Conservation (phyloP, 2,329 filamentous ascomycete species). For the Byssothecium circinans region DNA sequence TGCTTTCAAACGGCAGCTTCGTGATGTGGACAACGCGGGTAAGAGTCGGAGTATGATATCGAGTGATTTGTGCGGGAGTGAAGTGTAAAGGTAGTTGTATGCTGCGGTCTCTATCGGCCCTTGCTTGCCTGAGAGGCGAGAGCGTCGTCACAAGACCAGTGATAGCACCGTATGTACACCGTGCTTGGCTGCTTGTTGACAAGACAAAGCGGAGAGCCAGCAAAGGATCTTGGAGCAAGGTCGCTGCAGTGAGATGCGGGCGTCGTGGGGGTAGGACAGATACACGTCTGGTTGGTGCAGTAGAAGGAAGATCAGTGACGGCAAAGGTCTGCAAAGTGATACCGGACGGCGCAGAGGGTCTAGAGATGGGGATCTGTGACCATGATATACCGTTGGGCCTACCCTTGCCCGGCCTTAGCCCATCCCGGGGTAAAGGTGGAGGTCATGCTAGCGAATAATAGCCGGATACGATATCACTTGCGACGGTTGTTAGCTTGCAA, state of each 20-base stretch:
- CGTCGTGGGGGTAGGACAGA: slow-evolving; percentile 33
- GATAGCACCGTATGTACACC: slow-evolving; percentile 32
- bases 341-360: slow-evolving; percentile 12
- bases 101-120: slow-evolving; percentile 17
- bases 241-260: slow-evolving; percentile 29
- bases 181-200: slow-evolving; percentile 29
- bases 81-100: slow-evolving; percentile 25
- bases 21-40: slow-evolving; percentile 8
- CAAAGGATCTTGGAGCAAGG: slow-evolving; percentile 22
- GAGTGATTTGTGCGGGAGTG: slow-evolving; percentile 23
- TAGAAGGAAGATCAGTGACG: slow-evolving; percentile 14
- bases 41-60: slow-evolving; percentile 21
- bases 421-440: slow-evolving; percentile 27
- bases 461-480: slow-evolving; percentile 24
- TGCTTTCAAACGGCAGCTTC: slow-evolving; percentile 5
- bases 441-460: slow-evolving; percentile 21
- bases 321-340: slow-evolving; percentile 20
- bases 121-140: slow-evolving; percentile 27
- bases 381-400: slow-evolving; percentile 39
- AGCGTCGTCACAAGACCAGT: slow-evolving; percentile 37
- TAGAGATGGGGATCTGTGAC: slow-evolving; percentile 17
- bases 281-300: slow-evolving; percentile 25
- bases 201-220: slow-evolving; percentile 8
- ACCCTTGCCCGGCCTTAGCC: slow-evolving; percentile 27
- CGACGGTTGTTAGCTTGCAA: slow-evolving; percentile 19